Base-by-base conservation (phyloP, 495 filamentous ascomycete species). In the Aspergillus haitiensis region DNA sequence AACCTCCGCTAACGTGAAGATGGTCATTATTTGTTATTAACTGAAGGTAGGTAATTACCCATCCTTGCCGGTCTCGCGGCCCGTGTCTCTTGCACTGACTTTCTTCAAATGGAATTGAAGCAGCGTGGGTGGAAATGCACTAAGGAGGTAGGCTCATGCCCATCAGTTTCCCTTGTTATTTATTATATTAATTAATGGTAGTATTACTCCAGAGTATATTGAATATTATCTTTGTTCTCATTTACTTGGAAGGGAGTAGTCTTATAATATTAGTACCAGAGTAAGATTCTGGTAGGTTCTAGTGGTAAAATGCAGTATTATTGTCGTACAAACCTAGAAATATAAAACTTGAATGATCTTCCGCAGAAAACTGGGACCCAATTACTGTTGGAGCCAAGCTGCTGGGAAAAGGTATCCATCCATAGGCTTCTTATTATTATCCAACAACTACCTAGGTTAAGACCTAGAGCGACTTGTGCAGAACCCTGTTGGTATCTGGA, bases 371-470 rank as follows among this genome's bases (percentile, higher is more conserved):
- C 54, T 21, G 64, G 64, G 59, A 66, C 45, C 64, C 67, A 66
- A 69, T 66, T 53, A 44, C 49, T 62, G 63, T 55, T 64, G 60
- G 67, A 64, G 61, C 67, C 67, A 58, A 47, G 55, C 59, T 64
- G 64, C 64, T 64, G 67, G 67, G 62, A 65, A 61, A 37, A 49
- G 48, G 48, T 49, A 63, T 52, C 66, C 62, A 61, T 63, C 56
- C 54, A 45, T 63, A 55, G 49, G 46, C 61, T 60, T 57, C 57
- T 46, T 51, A 61, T 58, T 51, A 61, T 58, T 56, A 61, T 58
- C 60, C 58, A 57, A 61, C 50, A 57, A 61, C 50, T n/a, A n/a
- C n/a, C n/a, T 61, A 58, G 55, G 56, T 53, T 64, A 59, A 56
- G 50, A 37, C 44, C 15, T 49, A 32, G 52, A 32, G 16, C n/a